Percentiles rank a stretch among this genome's conserved stretches.
Evolutionary conservation across 495 filamentous ascomycete genomes (phyloP).

Genomic region (Neurospora sp.): DNA sequence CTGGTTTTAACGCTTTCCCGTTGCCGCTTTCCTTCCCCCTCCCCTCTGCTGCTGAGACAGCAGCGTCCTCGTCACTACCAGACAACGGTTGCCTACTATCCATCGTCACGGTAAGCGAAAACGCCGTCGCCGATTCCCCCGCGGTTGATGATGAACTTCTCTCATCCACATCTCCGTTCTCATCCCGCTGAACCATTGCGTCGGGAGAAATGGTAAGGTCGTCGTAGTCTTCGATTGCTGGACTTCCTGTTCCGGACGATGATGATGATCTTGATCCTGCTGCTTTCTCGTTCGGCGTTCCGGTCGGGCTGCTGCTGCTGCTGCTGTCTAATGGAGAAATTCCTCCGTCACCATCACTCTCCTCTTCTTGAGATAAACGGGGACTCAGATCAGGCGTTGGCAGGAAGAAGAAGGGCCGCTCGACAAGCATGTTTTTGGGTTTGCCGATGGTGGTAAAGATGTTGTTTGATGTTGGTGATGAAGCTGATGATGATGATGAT

Average conservation of each 20-base stretch:
- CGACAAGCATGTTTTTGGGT: not conserved
- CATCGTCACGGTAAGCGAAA: not conserved
- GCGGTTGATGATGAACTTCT: not conserved
- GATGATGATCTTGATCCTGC: not conserved
- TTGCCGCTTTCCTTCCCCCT: not conserved
- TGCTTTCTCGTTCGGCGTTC: not conserved
- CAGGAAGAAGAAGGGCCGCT: not conserved
- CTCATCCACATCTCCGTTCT: not conserved
- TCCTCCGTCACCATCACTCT: not conserved
- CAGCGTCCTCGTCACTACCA: not conserved
- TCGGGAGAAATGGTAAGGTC: not conserved
- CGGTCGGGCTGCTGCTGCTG: not conserved
- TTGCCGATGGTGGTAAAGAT: not conserved
- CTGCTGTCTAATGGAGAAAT: not conserved
- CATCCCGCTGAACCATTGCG: not conserved
- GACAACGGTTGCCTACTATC: not conserved
- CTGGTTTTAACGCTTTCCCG: not conserved
- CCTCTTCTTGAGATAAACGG: not conserved
- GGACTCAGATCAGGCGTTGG: not conserved
- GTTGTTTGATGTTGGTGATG: not conserved
- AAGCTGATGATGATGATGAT: not conserved
- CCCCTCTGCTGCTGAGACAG: not conserved
- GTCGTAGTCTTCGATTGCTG: constrained; percentile 8
- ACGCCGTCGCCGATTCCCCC: not conserved
- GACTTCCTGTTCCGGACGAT: not conserved